phyloP scores from a whole-genome alignment of 768 basidiomycete species.

The Exidia glandulosa region DNA sequence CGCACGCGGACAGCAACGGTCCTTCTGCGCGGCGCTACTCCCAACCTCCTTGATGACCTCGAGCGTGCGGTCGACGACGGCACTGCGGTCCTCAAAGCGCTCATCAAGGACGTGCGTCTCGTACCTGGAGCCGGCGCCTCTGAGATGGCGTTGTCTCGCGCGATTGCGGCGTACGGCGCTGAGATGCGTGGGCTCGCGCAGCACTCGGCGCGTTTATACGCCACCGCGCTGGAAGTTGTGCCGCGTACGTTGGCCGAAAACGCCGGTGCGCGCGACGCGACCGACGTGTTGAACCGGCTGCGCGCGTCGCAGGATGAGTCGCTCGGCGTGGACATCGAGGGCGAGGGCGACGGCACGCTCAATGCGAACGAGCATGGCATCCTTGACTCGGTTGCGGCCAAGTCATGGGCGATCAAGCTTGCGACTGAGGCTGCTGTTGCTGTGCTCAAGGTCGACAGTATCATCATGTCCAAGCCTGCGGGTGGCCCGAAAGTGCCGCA shows the following conservation, averaged over 20 bases:
- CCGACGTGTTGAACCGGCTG: constrained; percentile 78
- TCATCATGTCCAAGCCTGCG: constrained; percentile 94
- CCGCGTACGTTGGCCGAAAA: constrained; percentile 93
- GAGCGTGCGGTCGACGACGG: constrained; percentile 96
- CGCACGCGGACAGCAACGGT: constrained; percentile 87
- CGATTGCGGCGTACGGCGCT: constrained; percentile 78
- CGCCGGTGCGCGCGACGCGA: constrained; percentile 84
- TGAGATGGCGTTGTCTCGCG: constrained; percentile 82
- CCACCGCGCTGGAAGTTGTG: constrained; percentile 81
- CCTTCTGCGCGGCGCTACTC: constrained; percentile 88
- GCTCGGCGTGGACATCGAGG: constrained; percentile 88
- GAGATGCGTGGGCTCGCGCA: constrained; percentile 85
- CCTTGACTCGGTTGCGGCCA: constrained; percentile 80
- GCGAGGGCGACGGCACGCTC: constrained; percentile 59
- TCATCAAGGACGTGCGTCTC: constrained; percentile 81
- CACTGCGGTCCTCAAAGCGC: constrained; percentile 86
- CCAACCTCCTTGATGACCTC: constrained; percentile 89
- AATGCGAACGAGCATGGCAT: constrained; percentile 52
- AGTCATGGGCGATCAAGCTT: constrained; percentile 82
- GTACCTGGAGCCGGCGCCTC: constrained; percentile 92
- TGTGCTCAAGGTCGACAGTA: constrained; percentile 90
- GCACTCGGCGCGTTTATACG: constrained; percentile 86
- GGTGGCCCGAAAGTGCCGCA: constrained; percentile 83
- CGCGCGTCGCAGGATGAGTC: constrained; percentile 83
- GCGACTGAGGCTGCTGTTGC: constrained; percentile 86